Evolutionary conservation across 2,329 filamentous ascomycete species (phyloP), one percentile per base, ranked within the genome.

Genomic region (Fonsecaea erecta): DNA sequence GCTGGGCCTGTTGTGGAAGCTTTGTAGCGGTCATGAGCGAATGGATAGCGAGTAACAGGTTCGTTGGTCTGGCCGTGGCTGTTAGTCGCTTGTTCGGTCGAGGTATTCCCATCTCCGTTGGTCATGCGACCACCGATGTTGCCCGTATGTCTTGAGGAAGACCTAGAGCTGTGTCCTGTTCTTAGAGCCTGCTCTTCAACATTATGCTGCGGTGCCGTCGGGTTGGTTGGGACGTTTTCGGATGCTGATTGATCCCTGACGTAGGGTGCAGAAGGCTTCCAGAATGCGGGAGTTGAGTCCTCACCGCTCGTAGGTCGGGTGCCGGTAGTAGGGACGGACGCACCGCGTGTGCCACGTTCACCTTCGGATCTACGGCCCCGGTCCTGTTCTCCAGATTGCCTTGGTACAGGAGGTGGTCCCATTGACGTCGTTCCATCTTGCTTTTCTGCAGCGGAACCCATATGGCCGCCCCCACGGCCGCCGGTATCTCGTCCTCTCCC

Each of bases 401-500:
- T 70, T 11, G 71, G 70, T 28, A 71, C 14, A 18, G 71, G 69
- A 52, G 71, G 70, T 28, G 71, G 71, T 1, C 71, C 71, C 70
- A 72, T 71, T 6, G 64, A 63, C 11, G 64, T 66, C 12, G 63
- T 14, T 12, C 55, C 58, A 35, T 73, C 70, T 58, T 71, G 64
- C 68, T 78, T 80, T 40, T 80, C 78, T 53, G 71, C 68, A 62
- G 73, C 62, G 46, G 68, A 66, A 51, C 73, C 70, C 28, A 73
- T 73, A 66, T 81, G 77, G 58, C 76, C 73, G 63, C 78, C 79
- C 64, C 78, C 79, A 63, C 84, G 83, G 66, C 80, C 77, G 46
- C 81, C 75, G 64, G 73, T 72, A 64, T 84, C 82, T 69, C 84
- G 78, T 64, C 85, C 83, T 71, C 84, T 84, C 37, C 57, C 40